Evolutionary conservation across 1,284 basidiomycete species (phyloP).

Genomic region (Fomes fomentarius): DNA sequence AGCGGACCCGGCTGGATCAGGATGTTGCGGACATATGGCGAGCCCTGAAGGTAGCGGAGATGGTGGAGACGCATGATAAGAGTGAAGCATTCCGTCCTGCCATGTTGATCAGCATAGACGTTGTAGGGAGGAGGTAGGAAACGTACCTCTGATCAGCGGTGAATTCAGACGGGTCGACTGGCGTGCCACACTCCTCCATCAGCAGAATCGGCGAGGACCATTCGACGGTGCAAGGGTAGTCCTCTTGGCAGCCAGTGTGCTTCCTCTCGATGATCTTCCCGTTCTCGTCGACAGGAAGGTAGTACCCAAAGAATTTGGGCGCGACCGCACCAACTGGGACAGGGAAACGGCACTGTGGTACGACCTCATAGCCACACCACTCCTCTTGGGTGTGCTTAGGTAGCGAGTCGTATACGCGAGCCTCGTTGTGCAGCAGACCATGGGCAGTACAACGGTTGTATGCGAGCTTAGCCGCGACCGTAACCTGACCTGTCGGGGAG

Average conservation of each 20-base stretch:
- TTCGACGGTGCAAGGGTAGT: slow-evolving; percentile 16
- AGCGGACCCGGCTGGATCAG: slow-evolving; percentile 51
- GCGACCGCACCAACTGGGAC: slow-evolving; percentile 49
- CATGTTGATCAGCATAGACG: neutral
- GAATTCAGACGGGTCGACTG: slow-evolving; percentile 35
- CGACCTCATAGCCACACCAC: slow-evolving; percentile 49
- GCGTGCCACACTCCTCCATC: slow-evolving; percentile 51
- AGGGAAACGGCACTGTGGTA: slow-evolving; percentile 44
- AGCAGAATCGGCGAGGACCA: slow-evolving; percentile 50
- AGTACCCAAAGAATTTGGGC: slow-evolving; percentile 60
- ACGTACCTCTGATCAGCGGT: slow-evolving; percentile 40
- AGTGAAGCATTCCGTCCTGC: slow-evolving; percentile 45
- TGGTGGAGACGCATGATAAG: slow-evolving; percentile 47
- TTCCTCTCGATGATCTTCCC: slow-evolving; percentile 4
- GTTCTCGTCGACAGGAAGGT: slow-evolving; percentile 33
- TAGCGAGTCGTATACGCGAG: slow-evolving; percentile 46
- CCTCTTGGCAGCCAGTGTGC: slow-evolving; percentile 1
- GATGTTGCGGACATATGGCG: slow-evolving; percentile 48
- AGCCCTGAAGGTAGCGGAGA: slow-evolving; percentile 45
- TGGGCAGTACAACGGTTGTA: slow-evolving; percentile 24
- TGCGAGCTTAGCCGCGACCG: slow-evolving; percentile 40
- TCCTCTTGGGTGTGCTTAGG: slow-evolving; percentile 49
- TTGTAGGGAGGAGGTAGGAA: neutral
- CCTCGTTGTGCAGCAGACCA: slow-evolving; percentile 42
- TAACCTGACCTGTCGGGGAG: slow-evolving; percentile 29